Base-by-base conservation (phyloP, 148 eudicot genomes). In the Gaultheria prostrata region DNA sequence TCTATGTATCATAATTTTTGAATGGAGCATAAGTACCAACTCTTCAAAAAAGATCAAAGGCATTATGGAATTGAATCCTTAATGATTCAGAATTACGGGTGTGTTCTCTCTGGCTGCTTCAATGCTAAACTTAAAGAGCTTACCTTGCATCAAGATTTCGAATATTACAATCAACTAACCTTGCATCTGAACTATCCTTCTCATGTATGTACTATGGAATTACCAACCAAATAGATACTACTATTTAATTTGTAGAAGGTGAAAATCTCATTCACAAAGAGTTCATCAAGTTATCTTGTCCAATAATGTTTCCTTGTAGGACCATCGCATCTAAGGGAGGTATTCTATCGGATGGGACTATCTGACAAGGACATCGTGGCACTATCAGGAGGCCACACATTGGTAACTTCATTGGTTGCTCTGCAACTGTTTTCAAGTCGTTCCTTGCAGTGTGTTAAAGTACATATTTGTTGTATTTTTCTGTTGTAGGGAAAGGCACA, bases 331-430 rank as follows among this genome's bases (percentile, higher is more conserved):
- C 90, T 96, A 50, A 89, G 95, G 85, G 85, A 87, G 48, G 85
- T 94, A 80, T 96, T 96, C 85, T 85, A 89, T 63, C 87, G 95
- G 45, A 95, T 95, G 98, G 98, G 98, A 11, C 88, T 95, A 77
- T 87, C 94, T 48, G 92, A 90, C 90, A 92, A 89, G 85, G 98
- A 94, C 79, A 96, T 96, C 77, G 98, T 93, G 1, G 98, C 94
- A 48, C 90, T 96, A 30, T 96, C 98, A 18, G 98, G 98, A 24
- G 98, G 88, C 32, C 98, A 96, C 84, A 96, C 98, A 67, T 82
- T 96, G 97, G 98, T 96, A 88, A 13, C 48, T 76, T 80, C 59
- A 9, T 50, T 21, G 45, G 78, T 49, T 50, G 6, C 9, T 67
- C n/a, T 70, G 9, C 43, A 45, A 73, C 21, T 84, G 28, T 80